Base-by-base conservation (phyloP, 768 basidiomycete genomes). In the Agrocybe chaxingu region DNA sequence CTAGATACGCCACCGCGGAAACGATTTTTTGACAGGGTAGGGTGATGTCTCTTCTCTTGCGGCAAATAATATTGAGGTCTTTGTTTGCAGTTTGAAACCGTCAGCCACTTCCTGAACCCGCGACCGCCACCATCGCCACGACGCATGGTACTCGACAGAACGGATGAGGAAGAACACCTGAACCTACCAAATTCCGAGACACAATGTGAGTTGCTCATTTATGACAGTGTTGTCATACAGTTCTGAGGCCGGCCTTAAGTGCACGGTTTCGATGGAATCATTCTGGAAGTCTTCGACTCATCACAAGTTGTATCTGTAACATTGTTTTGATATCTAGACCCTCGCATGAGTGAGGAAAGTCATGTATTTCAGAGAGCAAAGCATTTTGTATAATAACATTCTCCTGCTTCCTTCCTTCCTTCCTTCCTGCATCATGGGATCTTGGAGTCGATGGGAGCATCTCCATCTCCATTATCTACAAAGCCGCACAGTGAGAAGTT, bases 121-220 rank as follows among this genome's bases (percentile, higher is more conserved):
- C 77, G 75, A 58, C 73, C 80, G 12, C 84, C 87, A 7, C 85
- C 87, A 1, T 88, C 87, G 12, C 84, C 87, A 7, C 85, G 87
- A 1, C 87, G 86, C 1, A 92, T 92, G 90, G 73, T 80, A 36
- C 78, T 91, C 8, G 86, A 92, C 63, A 79, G 88, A 41, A 86
- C 87, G 11, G 85, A 87, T 57, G 87, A 87, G 30, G 85, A 90
- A 47, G 84, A 87, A 38, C 75, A 76, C 31, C 70, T 90, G 30
- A 86, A 81, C 5, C 65, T 89, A 16, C 87, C 84, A 8, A 82
- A 79, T 57, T 70, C 87, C 10, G 78, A 80, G 8, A 88, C 86
- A 12, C 74, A 71, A 65, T 70, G 88, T 68, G 3, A 43, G 8
- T 43, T 47, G 33, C 43, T 36, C 44, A 30, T 37, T 24, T 45